These are phyloP conservation scores for Paecilomyces dactylethromorphus DNA, from an alignment of 2,329 filamentous ascomycete species.

Conservation along the genomic window DNA sequence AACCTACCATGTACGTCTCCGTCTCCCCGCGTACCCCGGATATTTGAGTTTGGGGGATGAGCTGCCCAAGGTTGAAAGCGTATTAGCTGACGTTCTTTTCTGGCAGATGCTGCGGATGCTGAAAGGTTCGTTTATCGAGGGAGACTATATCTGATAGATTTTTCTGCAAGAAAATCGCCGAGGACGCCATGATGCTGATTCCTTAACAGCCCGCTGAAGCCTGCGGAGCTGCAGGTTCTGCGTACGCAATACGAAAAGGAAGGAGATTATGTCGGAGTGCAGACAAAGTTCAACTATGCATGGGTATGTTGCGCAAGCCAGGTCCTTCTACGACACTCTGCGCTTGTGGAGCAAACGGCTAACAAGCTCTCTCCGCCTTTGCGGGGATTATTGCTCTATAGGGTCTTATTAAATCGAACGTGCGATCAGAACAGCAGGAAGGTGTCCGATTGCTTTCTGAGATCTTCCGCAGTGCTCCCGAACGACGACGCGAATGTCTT, in stretches of 20 bases:
- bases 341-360: slow-evolving; percentile 1
- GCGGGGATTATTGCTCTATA: slow-evolving; percentile 29
- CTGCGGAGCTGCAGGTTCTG: slow-evolving; percentile 85
- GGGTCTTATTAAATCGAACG: slow-evolving; percentile 91
- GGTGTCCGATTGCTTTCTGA: slow-evolving; percentile 90
- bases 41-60: slow-evolving; percentile 8
- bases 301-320: slow-evolving; percentile 58
- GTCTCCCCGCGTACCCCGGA: slow-evolving; percentile 8
- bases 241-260: slow-evolving; percentile 95
- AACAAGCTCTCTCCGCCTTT: slow-evolving; percentile 6
- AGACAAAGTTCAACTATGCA: slow-evolving; percentile 99
- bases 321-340: not conserved
- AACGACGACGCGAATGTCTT: slow-evolving; percentile 92
- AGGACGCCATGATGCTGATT: not conserved
- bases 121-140: slow-evolving; percentile 64
- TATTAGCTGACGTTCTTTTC: slow-evolving; percentile 7
- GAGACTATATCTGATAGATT: not conserved
- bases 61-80: slow-evolving; percentile 12
- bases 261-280: slow-evolving; percentile 90
- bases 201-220: slow-evolving; percentile 67
- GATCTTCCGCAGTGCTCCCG: slow-evolving; percentile 89
- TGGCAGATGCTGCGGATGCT: slow-evolving; percentile 87
- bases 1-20: slow-evolving; percentile 44
- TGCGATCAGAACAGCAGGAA: slow-evolving; percentile 81
- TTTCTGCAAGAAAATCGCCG: not conserved